These are phyloP conservation scores for Herpotrichia juniperi DNA, from an alignment of 2,329 filamentous ascomycete genomes.

Conservation along the genomic window DNA sequence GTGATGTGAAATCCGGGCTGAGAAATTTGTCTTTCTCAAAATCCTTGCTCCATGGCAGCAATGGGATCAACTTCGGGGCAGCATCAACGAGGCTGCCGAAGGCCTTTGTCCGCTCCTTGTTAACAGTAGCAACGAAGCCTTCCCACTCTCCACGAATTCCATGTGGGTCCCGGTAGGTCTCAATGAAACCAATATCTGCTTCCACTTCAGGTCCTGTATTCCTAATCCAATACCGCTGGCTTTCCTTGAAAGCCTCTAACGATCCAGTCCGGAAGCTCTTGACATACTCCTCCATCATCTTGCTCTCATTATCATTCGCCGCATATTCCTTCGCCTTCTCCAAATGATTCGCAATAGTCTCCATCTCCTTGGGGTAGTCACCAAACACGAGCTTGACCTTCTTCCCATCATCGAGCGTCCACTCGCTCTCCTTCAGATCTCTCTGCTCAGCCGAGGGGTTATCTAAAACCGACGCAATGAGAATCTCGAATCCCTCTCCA, in stretches of 20 bases:
- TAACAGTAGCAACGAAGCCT: slow-evolving; percentile 69
- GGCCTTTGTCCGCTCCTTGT: slow-evolving; percentile 85
- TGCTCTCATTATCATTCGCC: slow-evolving; percentile 51
- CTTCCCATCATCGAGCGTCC: slow-evolving; percentile 54
- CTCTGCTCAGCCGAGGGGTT: slow-evolving; percentile 47
- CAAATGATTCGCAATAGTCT: slow-evolving; percentile 53
- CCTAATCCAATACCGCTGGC: slow-evolving; percentile 60
- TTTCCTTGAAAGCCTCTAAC: slow-evolving; percentile 57
- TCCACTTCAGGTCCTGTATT: slow-evolving; percentile 60
- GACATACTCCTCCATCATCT: slow-evolving; percentile 55
- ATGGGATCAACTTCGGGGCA: slow-evolving; percentile 82
- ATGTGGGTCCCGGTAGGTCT: slow-evolving; percentile 62
- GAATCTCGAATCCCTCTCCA: slow-evolving; percentile 51
- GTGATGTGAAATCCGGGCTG: slow-evolving; percentile 92
- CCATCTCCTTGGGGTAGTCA: slow-evolving; percentile 54
- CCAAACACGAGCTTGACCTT: slow-evolving; percentile 54
- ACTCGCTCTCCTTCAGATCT: slow-evolving; percentile 53
- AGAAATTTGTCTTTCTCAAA: slow-evolving; percentile 98
- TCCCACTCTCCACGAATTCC: slow-evolving; percentile 62
- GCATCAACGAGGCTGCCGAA: slow-evolving; percentile 85
- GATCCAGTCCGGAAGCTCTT: slow-evolving; percentile 59
- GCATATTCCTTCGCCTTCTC: slow-evolving; percentile 55
- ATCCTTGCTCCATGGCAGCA: slow-evolving; percentile 83
- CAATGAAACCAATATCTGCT: slow-evolving; percentile 61
- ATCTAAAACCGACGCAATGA: slow-evolving; percentile 55